Evolutionary conservation across 495 filamentous ascomycete genomes (phyloP).

Genomic region (Clohesyomyces aquaticus): DNA sequence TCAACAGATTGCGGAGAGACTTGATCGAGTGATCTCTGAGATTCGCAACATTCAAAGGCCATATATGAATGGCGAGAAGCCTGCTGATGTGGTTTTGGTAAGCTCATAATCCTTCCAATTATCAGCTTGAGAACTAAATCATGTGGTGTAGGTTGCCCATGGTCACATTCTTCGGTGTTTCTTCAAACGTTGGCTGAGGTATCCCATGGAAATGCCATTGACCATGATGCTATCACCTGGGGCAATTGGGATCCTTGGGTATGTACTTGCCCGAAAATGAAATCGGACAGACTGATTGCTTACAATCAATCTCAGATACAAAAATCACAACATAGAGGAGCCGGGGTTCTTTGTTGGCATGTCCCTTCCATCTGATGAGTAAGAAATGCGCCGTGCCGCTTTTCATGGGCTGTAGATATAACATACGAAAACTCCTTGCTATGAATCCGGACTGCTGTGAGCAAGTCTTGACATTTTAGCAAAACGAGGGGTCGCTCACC

Average conservation of each 20-base stretch:
- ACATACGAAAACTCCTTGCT: too few species aligned
- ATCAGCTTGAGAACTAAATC: background rate
- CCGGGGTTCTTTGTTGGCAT: constrained; percentile 63
- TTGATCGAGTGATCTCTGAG: constrained; percentile 75
- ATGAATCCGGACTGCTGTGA: too few species aligned
- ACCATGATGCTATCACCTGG: constrained; percentile 78
- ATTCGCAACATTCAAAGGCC: constrained; percentile 64
- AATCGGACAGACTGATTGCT: background rate
- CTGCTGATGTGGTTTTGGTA: constrained; percentile 65
- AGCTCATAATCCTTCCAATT: background rate
- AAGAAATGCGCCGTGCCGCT: background rate
- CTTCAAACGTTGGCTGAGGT: constrained; percentile 82
- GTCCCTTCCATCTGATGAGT: constrained; percentile 15
- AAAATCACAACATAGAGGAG: constrained; percentile 68
- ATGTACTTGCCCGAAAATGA: constrained; percentile 27
- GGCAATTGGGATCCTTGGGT: constrained; percentile 81
- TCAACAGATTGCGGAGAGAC: constrained; percentile 65
- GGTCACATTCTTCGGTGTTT: constrained; percentile 89
- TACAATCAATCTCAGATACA: constrained; percentile 56
- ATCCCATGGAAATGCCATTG: constrained; percentile 67
- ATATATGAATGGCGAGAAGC: constrained; percentile 54
- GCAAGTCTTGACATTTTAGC: too few species aligned
- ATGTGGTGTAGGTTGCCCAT: constrained; percentile 60
- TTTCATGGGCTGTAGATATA: too few species aligned
- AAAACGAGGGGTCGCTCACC: too few species aligned